These are phyloP conservation scores for Cordyceps tenuipes DNA, from an alignment of 2,329 filamentous ascomycete genomes.

Conservation along the genomic window DNA sequence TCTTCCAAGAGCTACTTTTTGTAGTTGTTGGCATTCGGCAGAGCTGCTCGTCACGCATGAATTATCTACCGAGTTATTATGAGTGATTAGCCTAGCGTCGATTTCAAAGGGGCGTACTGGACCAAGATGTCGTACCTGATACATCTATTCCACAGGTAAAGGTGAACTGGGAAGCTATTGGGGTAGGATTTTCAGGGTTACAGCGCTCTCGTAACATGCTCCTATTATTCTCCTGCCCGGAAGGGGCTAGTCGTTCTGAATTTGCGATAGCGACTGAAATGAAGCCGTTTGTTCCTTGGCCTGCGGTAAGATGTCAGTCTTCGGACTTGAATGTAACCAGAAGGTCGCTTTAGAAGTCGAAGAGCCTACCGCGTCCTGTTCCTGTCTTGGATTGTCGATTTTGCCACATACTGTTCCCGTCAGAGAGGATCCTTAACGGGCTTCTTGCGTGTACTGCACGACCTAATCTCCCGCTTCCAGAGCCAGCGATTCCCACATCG, in stretches of 20 bases:
- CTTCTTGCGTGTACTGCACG: constrained; percentile 54
- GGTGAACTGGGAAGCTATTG: constrained; percentile 82
- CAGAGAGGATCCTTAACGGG: constrained; percentile 51
- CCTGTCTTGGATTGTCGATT: constrained; percentile 38
- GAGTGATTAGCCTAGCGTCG: not conserved
- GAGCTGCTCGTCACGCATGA: constrained; percentile 19
- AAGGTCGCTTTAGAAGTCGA: not conserved
- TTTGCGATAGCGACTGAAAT: constrained; percentile 90
- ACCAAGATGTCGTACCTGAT: constrained; percentile 69
- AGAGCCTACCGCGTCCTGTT: not conserved
- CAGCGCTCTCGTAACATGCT: constrained; percentile 47
- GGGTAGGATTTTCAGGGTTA: constrained; percentile 61
- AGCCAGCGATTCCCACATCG: constrained; percentile 63
- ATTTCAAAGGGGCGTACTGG: constrained; percentile 33
- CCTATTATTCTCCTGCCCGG: constrained; percentile 60
- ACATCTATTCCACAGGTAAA: constrained; percentile 93
- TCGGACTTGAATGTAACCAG: not conserved
- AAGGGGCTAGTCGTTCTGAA: constrained; percentile 60
- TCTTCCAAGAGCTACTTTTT: constrained; percentile 8
- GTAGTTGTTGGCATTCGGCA: not conserved
- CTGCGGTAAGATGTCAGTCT: constrained; percentile 11
- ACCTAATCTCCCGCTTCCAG: constrained; percentile 78
- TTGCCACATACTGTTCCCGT: constrained; percentile 50
- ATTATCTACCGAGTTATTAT: not conserved
- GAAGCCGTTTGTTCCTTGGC: constrained; percentile 58